Conservation (phyloP, 768 basidiomycete species). For the Phanerochaete carnosa region DNA sequence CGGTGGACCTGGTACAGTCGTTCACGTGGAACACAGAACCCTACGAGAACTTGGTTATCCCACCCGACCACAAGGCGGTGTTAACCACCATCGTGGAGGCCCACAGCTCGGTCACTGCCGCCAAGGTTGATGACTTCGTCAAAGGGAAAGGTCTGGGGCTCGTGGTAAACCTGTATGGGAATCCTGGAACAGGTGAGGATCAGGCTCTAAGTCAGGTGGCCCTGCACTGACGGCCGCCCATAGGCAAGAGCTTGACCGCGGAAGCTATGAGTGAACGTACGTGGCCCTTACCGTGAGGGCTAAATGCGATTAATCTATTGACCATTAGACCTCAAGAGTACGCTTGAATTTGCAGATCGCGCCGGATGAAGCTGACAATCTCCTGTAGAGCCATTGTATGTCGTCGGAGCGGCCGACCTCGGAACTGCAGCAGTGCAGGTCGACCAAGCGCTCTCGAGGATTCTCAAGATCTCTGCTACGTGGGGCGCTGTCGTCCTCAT, state of each 20-base stretch:
- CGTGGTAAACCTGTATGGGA: conserved; percentile 31
- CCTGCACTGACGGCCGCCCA: not conserved
- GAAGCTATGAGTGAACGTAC: conserved; percentile 34
- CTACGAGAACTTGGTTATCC: conserved; percentile 30
- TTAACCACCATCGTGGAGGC: conserved; percentile 28
- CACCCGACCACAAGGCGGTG: conserved; percentile 25
- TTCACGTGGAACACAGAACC: conserved; percentile 38
- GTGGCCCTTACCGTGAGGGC: conserved; percentile 1
- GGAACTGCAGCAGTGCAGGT: conserved; percentile 30
- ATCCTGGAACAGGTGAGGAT: conserved; percentile 25
- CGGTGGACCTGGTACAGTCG: conserved; percentile 48
- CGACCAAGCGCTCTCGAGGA: conserved; percentile 25
- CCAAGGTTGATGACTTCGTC: conserved; percentile 32
- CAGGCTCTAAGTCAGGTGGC: not conserved
- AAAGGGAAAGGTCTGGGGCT: conserved; percentile 35
- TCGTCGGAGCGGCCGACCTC: conserved; percentile 33
- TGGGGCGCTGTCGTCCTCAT: conserved; percentile 35
- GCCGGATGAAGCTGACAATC: not conserved
- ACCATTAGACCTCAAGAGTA: conserved; percentile 21
- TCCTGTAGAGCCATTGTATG: conserved; percentile 28
- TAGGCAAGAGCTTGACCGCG: conserved; percentile 31
- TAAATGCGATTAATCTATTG: not conserved
- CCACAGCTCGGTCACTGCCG: conserved; percentile 18
- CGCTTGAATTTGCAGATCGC: not conserved
- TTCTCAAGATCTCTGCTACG: conserved; percentile 30